phyloP scores from a whole-genome alignment of 2,329 filamentous ascomycete species.

The Colletotrichum tropicicola region DNA sequence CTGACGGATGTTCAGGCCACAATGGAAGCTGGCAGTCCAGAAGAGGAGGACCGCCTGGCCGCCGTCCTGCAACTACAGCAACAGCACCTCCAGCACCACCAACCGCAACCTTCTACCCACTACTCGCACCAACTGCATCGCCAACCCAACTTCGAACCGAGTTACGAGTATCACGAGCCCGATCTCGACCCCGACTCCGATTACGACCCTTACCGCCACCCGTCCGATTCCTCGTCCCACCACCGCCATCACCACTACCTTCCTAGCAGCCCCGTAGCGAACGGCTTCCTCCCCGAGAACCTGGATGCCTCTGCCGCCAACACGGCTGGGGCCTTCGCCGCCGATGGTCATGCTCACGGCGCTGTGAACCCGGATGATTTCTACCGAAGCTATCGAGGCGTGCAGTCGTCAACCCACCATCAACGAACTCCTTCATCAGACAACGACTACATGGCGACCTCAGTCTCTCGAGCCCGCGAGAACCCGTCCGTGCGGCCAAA shows the following conservation, averaged over 20 bases:
- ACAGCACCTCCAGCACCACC: constrained; percentile 40
- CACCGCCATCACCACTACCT: constrained; percentile 34
- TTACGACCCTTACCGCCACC: constrained; percentile 36
- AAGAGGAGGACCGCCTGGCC: constrained; percentile 50
- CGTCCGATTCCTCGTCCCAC: constrained; percentile 27
- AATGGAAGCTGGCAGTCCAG: constrained; percentile 58
- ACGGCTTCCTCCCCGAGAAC: constrained; percentile 28
- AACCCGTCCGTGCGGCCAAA: constrained; percentile 57
- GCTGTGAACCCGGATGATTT: constrained; percentile 63
- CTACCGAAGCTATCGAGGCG: constrained; percentile 59
- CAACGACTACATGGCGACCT: constrained; percentile 49
- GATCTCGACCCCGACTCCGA: constrained; percentile 37
- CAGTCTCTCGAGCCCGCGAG: constrained; percentile 45
- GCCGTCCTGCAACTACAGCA: constrained; percentile 37
- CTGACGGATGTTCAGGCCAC: constrained; percentile 55
- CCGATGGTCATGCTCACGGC: constrained; percentile 47
- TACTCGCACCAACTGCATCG: constrained; percentile 36
- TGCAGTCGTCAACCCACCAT: constrained; percentile 44
- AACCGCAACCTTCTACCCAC: constrained; percentile 35
- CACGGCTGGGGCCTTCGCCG: constrained; percentile 36
- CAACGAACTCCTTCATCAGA: constrained; percentile 27
- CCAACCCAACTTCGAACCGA: constrained; percentile 34
- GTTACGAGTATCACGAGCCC: constrained; percentile 39
- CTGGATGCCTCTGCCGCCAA: constrained; percentile 30
- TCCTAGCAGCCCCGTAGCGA: constrained; percentile 33